Conservation (phyloP, 2,329 filamentous ascomycete genomes). For the Thelonectria rubi region DNA sequence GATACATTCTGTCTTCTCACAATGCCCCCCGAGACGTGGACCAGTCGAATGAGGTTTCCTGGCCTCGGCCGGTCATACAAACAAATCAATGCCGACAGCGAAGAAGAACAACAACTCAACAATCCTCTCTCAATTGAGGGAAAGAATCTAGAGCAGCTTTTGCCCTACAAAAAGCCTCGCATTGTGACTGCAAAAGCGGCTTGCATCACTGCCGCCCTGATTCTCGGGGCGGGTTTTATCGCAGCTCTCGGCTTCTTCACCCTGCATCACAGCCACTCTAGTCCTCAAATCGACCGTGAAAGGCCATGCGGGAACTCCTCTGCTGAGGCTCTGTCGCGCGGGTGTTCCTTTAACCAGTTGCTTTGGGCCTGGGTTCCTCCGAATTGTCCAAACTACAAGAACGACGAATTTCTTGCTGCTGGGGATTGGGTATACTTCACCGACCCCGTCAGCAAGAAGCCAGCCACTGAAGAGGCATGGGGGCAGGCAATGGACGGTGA, state of each 20-base stretch:
- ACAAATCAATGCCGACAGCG: background rate
- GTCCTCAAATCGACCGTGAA: background rate
- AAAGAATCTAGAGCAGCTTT: background rate
- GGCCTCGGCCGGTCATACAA: background rate
- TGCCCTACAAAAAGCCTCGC: background rate
- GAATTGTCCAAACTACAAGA: background rate
- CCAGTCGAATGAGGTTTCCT: background rate
- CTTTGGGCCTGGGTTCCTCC: background rate
- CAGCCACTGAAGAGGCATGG: background rate
- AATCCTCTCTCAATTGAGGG: background rate
- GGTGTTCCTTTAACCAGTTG: background rate
- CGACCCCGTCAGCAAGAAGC: background rate
- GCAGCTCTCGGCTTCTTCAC: background rate
- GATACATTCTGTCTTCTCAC: background rate
- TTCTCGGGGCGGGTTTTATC: background rate
- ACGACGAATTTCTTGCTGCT: background rate
- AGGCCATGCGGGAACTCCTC: background rate
- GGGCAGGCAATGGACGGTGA: background rate
- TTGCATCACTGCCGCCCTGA: background rate
- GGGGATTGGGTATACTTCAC: background rate
- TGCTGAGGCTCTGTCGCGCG: background rate
- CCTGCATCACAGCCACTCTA: background rate
- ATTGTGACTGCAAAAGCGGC: background rate
- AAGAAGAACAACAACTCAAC: background rate
- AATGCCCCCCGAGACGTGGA: background rate